These are phyloP conservation scores for Schwanniomyces etchellsii DNA, from an alignment of 1,139 yeast genomes.

Conservation along the genomic window DNA sequence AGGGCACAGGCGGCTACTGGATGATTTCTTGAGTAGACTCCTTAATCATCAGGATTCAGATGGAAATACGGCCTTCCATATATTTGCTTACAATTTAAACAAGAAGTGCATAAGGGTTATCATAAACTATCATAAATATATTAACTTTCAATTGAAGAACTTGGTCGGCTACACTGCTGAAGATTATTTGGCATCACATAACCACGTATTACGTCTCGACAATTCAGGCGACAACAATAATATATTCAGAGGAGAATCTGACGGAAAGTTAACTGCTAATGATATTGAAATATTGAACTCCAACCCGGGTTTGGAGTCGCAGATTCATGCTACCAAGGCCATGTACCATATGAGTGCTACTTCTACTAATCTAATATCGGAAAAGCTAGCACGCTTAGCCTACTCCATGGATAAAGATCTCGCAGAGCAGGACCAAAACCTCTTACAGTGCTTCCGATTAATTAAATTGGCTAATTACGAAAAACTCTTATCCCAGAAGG, in stretches of 20 bases:
- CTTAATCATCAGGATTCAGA: conserved; percentile 73
- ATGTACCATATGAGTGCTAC: conserved; percentile 32
- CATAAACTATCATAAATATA: conserved; percentile 65
- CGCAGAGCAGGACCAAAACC: conserved; percentile 30
- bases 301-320: conserved; percentile 33
- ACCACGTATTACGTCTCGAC: conserved; percentile 24
- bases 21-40: conserved; percentile 52
- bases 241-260: conserved; percentile 3
- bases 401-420: conserved; percentile 38
- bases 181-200: conserved; percentile 50
- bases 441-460: conserved; percentile 25
- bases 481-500: conserved; percentile 29
- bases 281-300: conserved; percentile 8
- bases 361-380: conserved; percentile 32
- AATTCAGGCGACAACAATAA: conserved; percentile 4
- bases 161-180: conserved; percentile 69
- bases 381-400: conserved; percentile 35
- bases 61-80: conserved; percentile 87
- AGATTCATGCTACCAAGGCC: conserved; percentile 31
- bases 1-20: conserved; percentile 6
- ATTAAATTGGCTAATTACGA: conserved; percentile 20
- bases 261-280: conserved; percentile 4
- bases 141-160: conserved; percentile 58
- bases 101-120: conserved; percentile 70
- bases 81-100: conserved; percentile 72